Evolutionary conservation across 164 flowering plant species (phyloP), one percentile per base, ranked within the genome.

Genomic region (Macadamia tetraphylla): DNA sequence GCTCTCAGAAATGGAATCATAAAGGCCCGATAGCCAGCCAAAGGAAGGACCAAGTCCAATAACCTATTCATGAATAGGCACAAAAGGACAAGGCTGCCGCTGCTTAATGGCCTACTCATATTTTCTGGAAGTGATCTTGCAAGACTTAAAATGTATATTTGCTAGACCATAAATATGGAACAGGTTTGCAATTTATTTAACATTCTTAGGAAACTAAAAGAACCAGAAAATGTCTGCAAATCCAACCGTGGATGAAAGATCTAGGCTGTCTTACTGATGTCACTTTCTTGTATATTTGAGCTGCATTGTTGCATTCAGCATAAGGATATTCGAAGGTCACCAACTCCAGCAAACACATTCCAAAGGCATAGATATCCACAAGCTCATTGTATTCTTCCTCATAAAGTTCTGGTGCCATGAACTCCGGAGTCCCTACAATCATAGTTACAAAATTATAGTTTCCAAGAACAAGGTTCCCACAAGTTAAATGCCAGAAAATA

Each of bases 331-430:
- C 97, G 71, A 92, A 84, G 9, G 99, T 95, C 71, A 92, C 94
- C 75, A 92, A 70, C 80, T 94, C 98, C 76, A 94, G 74, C 73
- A 94, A 81, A 83, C 98, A 94, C 97, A 94, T 92, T 63, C 97
- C 98, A 70, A 94, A 94, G 56, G 98, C 95, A 81, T 94, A 94
- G 17, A 94, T 86, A 72, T 94, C 98, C n/a, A 94, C 97, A 60
- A 94, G 97, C 74, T 92, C 97, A 80, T 94, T 88, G 71, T 94
- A 94, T 67, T 94, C 95, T 79, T 92, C 98, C 77, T 90, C 96
- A 69, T 94, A 94, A 70, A 94, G 88, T 77, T 94, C 98, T 35
- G 98, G 98, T 49, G 98, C 98, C 98, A 94, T 94, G 81, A 92
- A 94, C 78, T 94, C 97, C 0, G 97, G 95, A 40, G 96, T 93